Conservation (phyloP, 1,139 yeast genomes). For the Scheffersomyces illinoinensis region DNA sequence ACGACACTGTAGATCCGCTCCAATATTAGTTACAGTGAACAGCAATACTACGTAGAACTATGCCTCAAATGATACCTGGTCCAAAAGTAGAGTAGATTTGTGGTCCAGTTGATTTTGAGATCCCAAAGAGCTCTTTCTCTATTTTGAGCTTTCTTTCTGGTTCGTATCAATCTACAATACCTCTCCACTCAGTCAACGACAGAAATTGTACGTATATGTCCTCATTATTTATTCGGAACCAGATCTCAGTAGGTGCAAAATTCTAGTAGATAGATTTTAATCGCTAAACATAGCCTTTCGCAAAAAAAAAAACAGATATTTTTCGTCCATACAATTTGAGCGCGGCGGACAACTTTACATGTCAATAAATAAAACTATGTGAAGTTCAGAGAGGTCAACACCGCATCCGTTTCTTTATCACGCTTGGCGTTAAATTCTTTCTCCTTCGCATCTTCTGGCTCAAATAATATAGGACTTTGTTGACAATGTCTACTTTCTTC, state of each 20-base stretch:
- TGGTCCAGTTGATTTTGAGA: too few species aligned
- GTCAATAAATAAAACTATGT: neutral
- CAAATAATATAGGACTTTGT: neutral
- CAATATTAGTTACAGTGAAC: neutral
- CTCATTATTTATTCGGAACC: neutral
- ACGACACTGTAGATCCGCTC: neutral
- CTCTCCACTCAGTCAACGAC: too few species aligned
- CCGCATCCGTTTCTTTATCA: neutral
- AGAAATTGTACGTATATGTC: neutral
- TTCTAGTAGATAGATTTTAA: neutral
- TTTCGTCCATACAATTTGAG: neutral
- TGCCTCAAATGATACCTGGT: neutral
- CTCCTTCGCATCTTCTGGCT: neutral
- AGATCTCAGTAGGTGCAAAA: neutral
- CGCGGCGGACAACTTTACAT: neutral
- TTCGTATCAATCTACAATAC: too few species aligned
- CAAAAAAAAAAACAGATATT: too few species aligned
- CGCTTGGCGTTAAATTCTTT: neutral
- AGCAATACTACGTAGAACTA: too few species aligned
- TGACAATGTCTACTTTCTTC: slow-evolving; percentile 66
- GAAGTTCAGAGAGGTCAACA: neutral
- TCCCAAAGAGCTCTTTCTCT: too few species aligned
- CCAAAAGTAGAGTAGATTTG: too few species aligned
- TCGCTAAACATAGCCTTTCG: too few species aligned
- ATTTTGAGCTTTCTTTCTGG: too few species aligned